Evolutionary conservation across 2,329 filamentous ascomycete genomes (phyloP).

Genomic region (Monosporascus sp.): DNA sequence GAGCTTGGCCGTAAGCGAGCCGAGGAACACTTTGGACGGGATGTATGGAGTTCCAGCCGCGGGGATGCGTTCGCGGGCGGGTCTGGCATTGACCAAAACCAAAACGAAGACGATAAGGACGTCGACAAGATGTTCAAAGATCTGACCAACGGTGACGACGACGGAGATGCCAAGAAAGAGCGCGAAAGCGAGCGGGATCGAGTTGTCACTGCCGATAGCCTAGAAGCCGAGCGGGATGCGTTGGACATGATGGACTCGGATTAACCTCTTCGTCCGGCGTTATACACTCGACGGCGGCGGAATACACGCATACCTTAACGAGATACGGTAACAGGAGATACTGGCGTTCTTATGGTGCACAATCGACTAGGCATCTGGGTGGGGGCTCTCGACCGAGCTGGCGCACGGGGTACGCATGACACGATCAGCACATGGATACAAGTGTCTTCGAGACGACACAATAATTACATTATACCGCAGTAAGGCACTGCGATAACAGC

Average conservation of each 20-base stretch:
- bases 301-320: not conserved
- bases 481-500: no score
- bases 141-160: conserved; percentile 48
- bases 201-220: conserved; percentile 28
- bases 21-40: conserved; percentile 45
- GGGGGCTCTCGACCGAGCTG: not conserved
- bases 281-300: not conserved
- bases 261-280: conserved; percentile 4
- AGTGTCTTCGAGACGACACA: no score
- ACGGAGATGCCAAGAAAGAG: conserved; percentile 34
- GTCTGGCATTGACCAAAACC: conserved; percentile 14
- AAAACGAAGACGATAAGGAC: conserved; percentile 41
- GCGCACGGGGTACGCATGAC: not conserved
- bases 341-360: not conserved
- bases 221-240: conserved; percentile 28
- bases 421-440: not conserved
- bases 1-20: conserved; percentile 45
- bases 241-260: conserved; percentile 31
- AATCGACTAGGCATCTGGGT: not conserved
- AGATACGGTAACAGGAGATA: not conserved
- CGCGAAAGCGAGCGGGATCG: conserved; percentile 27
- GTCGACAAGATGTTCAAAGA: conserved; percentile 53
- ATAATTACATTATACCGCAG: no score
- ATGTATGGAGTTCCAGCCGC: conserved; percentile 39
- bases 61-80: conserved; percentile 15